phyloP scores from a whole-genome alignment of 176 grass and related monocot genomes.

The Oropetium thomaeum region DNA sequence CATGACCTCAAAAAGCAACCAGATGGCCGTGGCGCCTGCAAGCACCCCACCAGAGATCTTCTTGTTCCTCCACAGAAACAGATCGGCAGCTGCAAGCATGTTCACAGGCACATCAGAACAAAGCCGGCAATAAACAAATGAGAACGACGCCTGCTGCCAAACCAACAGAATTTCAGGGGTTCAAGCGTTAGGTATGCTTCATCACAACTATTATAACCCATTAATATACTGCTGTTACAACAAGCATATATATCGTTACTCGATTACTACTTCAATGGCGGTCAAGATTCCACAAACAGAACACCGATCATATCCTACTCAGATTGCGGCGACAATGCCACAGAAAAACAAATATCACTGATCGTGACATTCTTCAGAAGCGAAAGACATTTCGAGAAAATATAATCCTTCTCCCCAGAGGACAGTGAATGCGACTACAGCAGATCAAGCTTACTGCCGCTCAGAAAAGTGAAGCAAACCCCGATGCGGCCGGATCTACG shows the following conservation, averaged over 20 bases:
- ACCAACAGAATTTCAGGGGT: slow-evolving; percentile 18
- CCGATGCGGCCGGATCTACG: slow-evolving; percentile 25
- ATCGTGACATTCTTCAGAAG: not conserved
- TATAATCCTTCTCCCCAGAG: not conserved
- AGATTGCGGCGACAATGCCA: not conserved
- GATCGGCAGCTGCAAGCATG: slow-evolving; percentile 70
- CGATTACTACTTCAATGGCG: not conserved
- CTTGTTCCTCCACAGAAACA: slow-evolving; percentile 99
- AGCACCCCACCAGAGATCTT: slow-evolving; percentile 69
- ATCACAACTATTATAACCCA: not conserved
- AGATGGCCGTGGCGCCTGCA: slow-evolving; percentile 56
- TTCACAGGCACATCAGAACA: slow-evolving; percentile 8
- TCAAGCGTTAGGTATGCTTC: not conserved
- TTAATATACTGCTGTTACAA: not conserved
- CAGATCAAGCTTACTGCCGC: not conserved
- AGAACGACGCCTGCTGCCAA: not conserved
- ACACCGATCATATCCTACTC: not conserved
- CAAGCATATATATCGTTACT: not conserved
- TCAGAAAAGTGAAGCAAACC: not conserved
- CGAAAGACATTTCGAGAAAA: not conserved
- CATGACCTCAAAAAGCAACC: slow-evolving; percentile 89
- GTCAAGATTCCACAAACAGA: not conserved
- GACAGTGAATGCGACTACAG: not conserved
- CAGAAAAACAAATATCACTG: not conserved
- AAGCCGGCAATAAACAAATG: slow-evolving; percentile 3